phyloP scores from a whole-genome alignment of 164 flowering plant species.

The Magnolia officinalis region DNA sequence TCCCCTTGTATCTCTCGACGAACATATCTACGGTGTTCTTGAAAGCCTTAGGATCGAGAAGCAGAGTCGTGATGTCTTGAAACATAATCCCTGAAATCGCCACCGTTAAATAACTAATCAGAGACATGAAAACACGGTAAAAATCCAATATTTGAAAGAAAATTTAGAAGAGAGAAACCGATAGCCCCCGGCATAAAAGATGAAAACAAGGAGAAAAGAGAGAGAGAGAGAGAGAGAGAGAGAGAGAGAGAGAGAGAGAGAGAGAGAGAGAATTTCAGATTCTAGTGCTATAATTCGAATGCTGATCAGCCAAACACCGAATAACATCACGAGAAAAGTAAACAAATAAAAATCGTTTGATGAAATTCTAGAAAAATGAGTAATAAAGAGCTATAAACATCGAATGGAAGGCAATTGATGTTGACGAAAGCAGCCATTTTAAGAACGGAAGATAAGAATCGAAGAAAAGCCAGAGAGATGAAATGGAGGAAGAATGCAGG shows the following conservation, averaged over 20 bases:
- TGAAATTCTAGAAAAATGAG: too few species aligned
- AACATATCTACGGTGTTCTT: conserved; percentile 87
- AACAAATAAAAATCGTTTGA: background rate
- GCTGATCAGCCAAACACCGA: background rate
- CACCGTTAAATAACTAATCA: background rate
- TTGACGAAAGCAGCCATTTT: too few species aligned
- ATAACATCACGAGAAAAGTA: background rate
- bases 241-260: too few species aligned
- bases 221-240: too few species aligned
- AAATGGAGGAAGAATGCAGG: background rate
- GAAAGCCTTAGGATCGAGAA: conserved; percentile 80
- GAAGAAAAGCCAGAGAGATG: background rate
- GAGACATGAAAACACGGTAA: background rate
- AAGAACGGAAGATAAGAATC: background rate
- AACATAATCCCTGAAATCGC: conserved; percentile 77
- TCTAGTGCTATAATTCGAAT: background rate
- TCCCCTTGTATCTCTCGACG: conserved; percentile 77
- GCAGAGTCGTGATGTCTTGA: conserved; percentile 84
- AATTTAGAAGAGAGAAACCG: background rate
- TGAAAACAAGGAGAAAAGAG: background rate
- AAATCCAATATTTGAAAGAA: background rate
- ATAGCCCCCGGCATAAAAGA: background rate
- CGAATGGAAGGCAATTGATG: background rate
- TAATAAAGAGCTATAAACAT: background rate
- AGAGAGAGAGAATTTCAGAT: background rate